Evolutionary conservation across 1,284 basidiomycete species (phyloP).

Genomic region (Apiotrichum brassicae): DNA sequence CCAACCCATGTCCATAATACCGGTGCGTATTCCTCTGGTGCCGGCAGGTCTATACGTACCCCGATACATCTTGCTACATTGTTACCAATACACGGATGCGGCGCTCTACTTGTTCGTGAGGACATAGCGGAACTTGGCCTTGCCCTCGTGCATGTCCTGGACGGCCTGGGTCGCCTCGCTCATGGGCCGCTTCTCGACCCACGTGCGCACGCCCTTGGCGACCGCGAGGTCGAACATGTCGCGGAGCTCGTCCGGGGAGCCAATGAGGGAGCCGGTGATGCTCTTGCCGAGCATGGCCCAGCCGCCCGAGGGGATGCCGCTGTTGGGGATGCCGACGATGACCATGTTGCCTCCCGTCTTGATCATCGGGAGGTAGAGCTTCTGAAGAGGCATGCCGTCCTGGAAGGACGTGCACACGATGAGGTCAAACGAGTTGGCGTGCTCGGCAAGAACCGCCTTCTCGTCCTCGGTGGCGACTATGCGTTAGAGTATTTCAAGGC

Average conservation of each 20-base stretch:
- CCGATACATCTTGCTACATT: no score
- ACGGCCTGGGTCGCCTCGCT: conserved; percentile 49
- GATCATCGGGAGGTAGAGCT: conserved; percentile 40
- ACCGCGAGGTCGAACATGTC: conserved; percentile 46
- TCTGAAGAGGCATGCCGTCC: conserved; percentile 26
- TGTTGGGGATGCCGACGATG: conserved; percentile 45
- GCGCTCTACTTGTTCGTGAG: conserved; percentile 40
- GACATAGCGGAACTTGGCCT: conserved; percentile 49
- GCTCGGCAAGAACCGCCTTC: conserved; percentile 46
- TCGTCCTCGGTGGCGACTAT: conserved; percentile 49
- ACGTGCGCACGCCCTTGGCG: conserved; percentile 39
- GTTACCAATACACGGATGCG: no score
- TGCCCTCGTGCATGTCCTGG: conserved; percentile 47
- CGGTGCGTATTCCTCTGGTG: no score
- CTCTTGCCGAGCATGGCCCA: conserved; percentile 9
- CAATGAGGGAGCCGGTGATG: conserved; percentile 45
- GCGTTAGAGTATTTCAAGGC: not conserved
- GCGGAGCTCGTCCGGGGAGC: conserved; percentile 42
- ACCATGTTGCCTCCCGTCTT: conserved; percentile 45
- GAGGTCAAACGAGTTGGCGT: conserved; percentile 46
- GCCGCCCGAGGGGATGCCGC: conserved; percentile 15
- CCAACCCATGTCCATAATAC: no score
- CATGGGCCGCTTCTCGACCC: conserved; percentile 49
- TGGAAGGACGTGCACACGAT: conserved; percentile 47
- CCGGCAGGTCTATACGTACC: no score